phyloP scores from a whole-genome alignment of 2,329 filamentous ascomycete genomes.

The Lanzia echinophila region DNA sequence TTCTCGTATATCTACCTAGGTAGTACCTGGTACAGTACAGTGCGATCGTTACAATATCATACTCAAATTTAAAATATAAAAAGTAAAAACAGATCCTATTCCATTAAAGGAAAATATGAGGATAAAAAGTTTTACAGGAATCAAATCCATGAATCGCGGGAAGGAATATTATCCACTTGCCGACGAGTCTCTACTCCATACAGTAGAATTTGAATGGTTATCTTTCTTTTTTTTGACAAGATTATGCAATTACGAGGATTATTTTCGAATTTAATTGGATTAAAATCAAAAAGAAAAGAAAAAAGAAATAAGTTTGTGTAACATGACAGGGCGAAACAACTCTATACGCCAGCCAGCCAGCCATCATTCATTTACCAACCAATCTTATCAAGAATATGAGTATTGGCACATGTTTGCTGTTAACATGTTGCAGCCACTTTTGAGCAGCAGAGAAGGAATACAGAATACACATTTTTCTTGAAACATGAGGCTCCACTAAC shows the following conservation, averaged over 20 bases:
- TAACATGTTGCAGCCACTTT: no score
- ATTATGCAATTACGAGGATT: not conserved
- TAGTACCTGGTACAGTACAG: no score
- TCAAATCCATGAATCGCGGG: not conserved
- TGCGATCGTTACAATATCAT: no score
- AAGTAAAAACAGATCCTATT: not conserved
- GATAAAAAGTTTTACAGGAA: not conserved
- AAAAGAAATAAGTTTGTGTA: not conserved
- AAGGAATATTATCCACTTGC: conserved; percentile 1
- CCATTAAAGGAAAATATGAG: conserved; percentile 1
- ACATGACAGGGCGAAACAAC: not conserved
- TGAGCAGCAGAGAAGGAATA: no score
- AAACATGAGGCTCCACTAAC: not conserved
- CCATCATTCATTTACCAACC: not conserved
- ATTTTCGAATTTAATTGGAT: not conserved
- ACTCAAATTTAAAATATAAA: no score
- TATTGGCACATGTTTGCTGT: not conserved
- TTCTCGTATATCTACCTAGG: no score
- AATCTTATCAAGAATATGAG: not conserved
- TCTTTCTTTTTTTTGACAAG: not conserved
- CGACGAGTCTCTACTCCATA: not conserved
- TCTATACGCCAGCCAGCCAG: not conserved
- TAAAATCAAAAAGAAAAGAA: not conserved
- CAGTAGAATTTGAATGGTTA: no score
- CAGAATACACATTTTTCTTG: not conserved